Conservation (phyloP, 2,329 filamentous ascomycete species). For the Sclerotinia minor region DNA sequence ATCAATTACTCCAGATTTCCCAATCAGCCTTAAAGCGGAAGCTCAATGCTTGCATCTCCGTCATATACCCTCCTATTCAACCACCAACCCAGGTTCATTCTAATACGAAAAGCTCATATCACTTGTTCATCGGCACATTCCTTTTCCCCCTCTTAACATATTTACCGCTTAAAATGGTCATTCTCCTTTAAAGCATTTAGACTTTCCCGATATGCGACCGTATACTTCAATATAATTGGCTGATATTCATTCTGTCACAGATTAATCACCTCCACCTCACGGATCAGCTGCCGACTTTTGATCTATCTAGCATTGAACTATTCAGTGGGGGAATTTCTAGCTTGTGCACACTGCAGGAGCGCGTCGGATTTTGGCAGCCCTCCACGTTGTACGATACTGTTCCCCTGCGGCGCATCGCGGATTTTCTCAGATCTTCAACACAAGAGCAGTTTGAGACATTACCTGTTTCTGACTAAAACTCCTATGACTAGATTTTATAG, state of each 20-base stretch:
- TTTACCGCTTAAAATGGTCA: slow-evolving; percentile 36
- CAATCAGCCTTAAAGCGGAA: slow-evolving; percentile 43
- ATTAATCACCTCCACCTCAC: slow-evolving; percentile 34
- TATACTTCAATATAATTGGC: slow-evolving; percentile 31
- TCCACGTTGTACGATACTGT: slow-evolving; percentile 35
- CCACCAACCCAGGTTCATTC: slow-evolving; percentile 31
- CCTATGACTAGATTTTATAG: slow-evolving; percentile 3
- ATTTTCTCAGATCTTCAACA: slow-evolving; percentile 28
- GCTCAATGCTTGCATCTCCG: slow-evolving; percentile 38
- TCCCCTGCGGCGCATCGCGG: slow-evolving; percentile 35
- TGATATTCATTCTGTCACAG: slow-evolving; percentile 39
- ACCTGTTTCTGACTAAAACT: neutral
- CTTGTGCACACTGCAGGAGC: slow-evolving; percentile 32
- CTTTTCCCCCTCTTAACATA: slow-evolving; percentile 27
- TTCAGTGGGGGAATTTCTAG: slow-evolving; percentile 34
- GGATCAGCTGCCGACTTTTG: slow-evolving; percentile 40
- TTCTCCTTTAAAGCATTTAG: slow-evolving; percentile 26
- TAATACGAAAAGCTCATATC: slow-evolving; percentile 31
- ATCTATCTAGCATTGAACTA: slow-evolving; percentile 31
- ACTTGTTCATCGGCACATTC: slow-evolving; percentile 33
- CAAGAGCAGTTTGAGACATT: slow-evolving; percentile 9
- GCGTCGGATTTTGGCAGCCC: slow-evolving; percentile 40
- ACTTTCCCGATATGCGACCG: slow-evolving; percentile 32
- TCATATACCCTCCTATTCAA: slow-evolving; percentile 36
- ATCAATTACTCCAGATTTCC: slow-evolving; percentile 40